phyloP scores from a whole-genome alignment of 129 eudicot genomes.

The Silybum marianum region DNA sequence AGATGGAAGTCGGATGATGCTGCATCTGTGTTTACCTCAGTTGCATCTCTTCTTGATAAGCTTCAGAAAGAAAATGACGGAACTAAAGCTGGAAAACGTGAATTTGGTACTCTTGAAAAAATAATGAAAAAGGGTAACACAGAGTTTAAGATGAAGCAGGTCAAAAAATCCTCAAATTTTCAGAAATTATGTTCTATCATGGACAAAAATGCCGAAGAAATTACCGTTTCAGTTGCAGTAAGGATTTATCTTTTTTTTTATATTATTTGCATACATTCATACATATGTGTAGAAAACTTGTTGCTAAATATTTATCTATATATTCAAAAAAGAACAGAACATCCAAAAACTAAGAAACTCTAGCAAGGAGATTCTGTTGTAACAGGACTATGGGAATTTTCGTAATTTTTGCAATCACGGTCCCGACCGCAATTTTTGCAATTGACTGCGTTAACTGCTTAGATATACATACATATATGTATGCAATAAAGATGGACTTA shows the following conservation, averaged over 20 bases:
- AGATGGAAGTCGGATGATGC: constrained; percentile 65
- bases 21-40: constrained; percentile 64
- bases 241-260: constrained; percentile 10
- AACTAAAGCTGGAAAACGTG: constrained; percentile 41
- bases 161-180: constrained; percentile 72
- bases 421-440: no score
- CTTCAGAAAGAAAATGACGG: constrained; percentile 73
- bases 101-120: constrained; percentile 23
- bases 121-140: neutral
- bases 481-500: neutral
- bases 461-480: neutral
- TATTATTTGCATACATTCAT: neutral
- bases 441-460: no score
- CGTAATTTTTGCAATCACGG: no score
- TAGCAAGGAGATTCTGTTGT: no score
- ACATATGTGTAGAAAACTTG: neutral
- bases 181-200: constrained; percentile 61
- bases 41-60: constrained; percentile 78
- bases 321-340: neutral
- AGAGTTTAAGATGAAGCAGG: constrained; percentile 30
- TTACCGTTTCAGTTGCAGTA: constrained; percentile 59
- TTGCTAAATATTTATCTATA: neutral
- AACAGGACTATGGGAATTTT: neutral
- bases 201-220: constrained; percentile 49
- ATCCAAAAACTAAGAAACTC: no score